Evolutionary conservation across 768 basidiomycete species (phyloP).

Genomic region (Brasilioporus rufonigricans): DNA sequence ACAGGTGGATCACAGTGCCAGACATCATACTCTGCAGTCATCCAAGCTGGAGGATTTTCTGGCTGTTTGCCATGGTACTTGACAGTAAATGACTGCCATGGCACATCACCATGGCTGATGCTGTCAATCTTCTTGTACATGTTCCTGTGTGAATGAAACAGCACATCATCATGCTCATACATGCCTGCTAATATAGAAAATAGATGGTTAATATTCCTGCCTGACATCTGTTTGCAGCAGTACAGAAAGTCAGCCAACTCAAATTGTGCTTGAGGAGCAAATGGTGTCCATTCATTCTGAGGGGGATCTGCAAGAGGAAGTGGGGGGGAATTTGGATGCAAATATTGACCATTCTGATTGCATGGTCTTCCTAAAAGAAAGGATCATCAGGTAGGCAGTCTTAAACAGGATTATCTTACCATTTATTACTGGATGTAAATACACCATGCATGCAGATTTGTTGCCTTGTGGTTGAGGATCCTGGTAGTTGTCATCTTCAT

Average conservation of each 20-base stretch:
- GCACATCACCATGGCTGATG: too few species aligned
- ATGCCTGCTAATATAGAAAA: too few species aligned
- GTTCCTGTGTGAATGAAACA: not conserved
- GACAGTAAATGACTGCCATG: too few species aligned
- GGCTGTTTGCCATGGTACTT: not conserved
- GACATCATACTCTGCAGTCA: not conserved
- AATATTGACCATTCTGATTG: not conserved
- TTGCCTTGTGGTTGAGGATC: too few species aligned
- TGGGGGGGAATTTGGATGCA: not conserved
- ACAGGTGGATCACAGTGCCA: not conserved
- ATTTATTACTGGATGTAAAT: too few species aligned
- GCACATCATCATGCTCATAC: not conserved
- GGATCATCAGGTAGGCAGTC: too few species aligned
- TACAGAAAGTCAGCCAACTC: not conserved
- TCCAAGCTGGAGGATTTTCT: not conserved
- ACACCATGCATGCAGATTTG: too few species aligned
- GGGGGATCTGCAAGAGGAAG: not conserved
- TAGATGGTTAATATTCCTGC: too few species aligned
- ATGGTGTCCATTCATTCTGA: not conserved
- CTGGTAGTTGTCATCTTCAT: too few species aligned
- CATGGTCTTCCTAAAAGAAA: not conserved
- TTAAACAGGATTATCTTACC: too few species aligned
- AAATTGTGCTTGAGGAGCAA: not conserved
- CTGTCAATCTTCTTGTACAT: not conserved
- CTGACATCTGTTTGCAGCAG: not conserved